phyloP scores from a whole-genome alignment of 2,329 filamentous ascomycete species.

The Aspergillus caelatus region DNA sequence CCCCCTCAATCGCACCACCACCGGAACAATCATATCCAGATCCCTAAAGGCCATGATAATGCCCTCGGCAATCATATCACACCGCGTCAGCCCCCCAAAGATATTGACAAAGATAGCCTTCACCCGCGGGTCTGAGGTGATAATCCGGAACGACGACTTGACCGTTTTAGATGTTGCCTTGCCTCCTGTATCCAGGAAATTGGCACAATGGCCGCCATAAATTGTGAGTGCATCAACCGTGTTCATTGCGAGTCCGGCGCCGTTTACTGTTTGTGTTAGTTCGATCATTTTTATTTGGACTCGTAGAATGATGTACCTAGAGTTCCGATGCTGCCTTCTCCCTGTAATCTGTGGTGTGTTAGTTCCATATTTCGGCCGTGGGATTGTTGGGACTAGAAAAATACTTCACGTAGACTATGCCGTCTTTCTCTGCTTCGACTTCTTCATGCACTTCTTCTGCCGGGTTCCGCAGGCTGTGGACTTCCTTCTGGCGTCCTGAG shows the following conservation, averaged over 20 bases:
- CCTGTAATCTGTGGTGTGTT: constrained; percentile 43
- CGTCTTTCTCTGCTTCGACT: constrained; percentile 65
- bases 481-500: constrained; percentile 61
- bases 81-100: constrained; percentile 70
- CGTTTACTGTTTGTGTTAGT: constrained; percentile 64
- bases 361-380: no score
- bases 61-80: constrained; percentile 80
- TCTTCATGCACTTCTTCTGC: constrained; percentile 58
- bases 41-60: constrained; percentile 74
- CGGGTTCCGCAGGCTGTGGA: constrained; percentile 61
- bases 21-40: constrained; percentile 66
- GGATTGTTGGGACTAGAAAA: constrained; percentile 3
- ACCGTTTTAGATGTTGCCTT: constrained; percentile 85
- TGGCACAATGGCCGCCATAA: constrained; percentile 70
- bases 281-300: constrained; percentile 6
- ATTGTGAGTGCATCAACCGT: constrained; percentile 77
- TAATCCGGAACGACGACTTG: constrained; percentile 72
- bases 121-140: constrained; percentile 71
- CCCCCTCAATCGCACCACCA: constrained; percentile 76
- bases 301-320: constrained; percentile 49
- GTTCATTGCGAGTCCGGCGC: constrained; percentile 88
- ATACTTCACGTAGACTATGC: constrained; percentile 77
- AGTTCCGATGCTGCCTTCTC: constrained; percentile 70
- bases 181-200: constrained; percentile 88
- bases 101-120: constrained; percentile 74